Evolutionary conservation across 202 grass and related monocot genomes (phyloP), one percentile per base, ranked within the genome.

Genomic region (Eragrostis tef): DNA sequence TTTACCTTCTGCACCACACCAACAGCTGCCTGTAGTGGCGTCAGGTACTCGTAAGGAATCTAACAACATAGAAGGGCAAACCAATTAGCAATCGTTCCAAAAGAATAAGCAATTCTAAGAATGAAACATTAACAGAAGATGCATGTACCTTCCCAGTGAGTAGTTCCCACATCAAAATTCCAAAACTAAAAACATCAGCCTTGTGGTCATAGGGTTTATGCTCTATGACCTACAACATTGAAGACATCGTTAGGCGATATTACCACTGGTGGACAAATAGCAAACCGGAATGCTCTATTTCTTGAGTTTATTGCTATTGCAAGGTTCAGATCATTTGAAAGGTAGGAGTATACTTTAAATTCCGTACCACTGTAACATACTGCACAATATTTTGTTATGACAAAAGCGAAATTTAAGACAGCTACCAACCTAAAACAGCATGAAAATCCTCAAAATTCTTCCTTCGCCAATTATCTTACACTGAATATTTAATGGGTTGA

Each of bases 111-210:
- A 53, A 64, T 57, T 21, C 25, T 67, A 84, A 26, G 26, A 67
- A 82, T 27, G 21, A 74, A 87, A 60, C 1, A 71, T 14, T 80
- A 43, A 58, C 64, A 88, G 47, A 16, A 84, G 19, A 39, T 58
- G 26, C 20, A 46, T 41, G 2, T 85, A 99, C 93, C 90, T 99
- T 99, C 75, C 90, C 93, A 26, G 93, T 99, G 78, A 99, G 85
- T 51, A 96, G 89, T 39, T 99, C 93, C 96, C 96, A 99, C 65
- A 99, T 24, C 83, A 99, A 80, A 85, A 99, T 87, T 85, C 93
- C 93, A 73, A 93, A 99, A 87, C 96, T 96, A 87, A 99, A 99
- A 74, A 99, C 96, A 84, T 99, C 96, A 70, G 96, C 96, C 78
- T 99, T 99, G 83, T 99, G 96, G 77, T 96, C 93, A 67, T 99